Conservation (phyloP, 345 rosid genomes). For the Citropsis articulata region DNA sequence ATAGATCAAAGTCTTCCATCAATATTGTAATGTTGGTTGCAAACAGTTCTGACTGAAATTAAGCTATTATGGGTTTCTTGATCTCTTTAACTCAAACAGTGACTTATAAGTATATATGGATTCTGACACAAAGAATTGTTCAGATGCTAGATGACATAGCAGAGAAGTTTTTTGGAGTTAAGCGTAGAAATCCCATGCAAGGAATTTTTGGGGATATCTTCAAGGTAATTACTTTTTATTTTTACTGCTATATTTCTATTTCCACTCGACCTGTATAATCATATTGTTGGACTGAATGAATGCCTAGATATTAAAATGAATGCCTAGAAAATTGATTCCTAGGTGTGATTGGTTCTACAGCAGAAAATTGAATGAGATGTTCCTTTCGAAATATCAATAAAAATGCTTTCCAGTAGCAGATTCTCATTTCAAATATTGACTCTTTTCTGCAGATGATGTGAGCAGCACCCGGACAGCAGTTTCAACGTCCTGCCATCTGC, state of each 20-base stretch:
- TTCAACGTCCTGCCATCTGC: not conserved
- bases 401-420: not conserved
- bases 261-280: too few species aligned
- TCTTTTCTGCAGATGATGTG: conserved; percentile 37
- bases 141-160: conserved; percentile 86
- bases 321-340: not conserved
- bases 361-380: too few species aligned
- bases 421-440: not conserved
- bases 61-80: not conserved
- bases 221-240: conserved; percentile 38
- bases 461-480: not conserved
- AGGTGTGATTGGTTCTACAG: not conserved
- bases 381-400: not conserved
- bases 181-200: conserved; percentile 77
- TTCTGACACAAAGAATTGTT: conserved; percentile 22
- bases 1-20: not conserved
- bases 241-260: not conserved
- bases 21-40: not conserved
- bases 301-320: not conserved
- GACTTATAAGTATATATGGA: not conserved
- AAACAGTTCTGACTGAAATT: not conserved
- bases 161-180: conserved; percentile 76
- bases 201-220: conserved; percentile 88
- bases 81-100: not conserved
- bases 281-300: not conserved